Evolutionary conservation across 257 asterid species (phyloP).

Genomic region (Solanum ahanhuiri): DNA sequence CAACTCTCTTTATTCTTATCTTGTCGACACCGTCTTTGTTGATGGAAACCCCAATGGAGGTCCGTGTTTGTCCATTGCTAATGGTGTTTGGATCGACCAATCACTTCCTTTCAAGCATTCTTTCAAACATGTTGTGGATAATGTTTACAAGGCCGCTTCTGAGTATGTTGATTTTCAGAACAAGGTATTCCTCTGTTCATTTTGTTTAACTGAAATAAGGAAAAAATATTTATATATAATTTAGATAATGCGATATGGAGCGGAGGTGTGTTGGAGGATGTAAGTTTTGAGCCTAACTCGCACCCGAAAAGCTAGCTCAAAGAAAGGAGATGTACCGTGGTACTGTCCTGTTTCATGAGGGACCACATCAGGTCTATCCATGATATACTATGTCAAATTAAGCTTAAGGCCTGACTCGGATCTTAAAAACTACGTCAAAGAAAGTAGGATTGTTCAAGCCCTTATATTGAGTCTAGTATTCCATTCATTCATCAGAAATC

Average conservation of each 20-base stretch:
- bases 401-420: too few species aligned
- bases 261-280: not conserved
- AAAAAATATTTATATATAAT: not conserved
- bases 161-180: not conserved
- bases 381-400: too few species aligned
- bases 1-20: not conserved
- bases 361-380: not conserved
- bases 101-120: conserved; percentile 25
- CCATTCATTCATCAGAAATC: not conserved
- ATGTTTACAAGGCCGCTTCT: not conserved
- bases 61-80: conserved; percentile 29
- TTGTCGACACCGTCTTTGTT: not conserved
- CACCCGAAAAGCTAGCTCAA: not conserved
- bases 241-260: not conserved
- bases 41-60: not conserved
- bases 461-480: too few species aligned
- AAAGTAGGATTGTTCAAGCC: too few species aligned
- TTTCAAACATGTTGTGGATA: conserved; percentile 5
- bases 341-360: not conserved
- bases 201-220: not conserved
- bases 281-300: not conserved
- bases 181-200: not conserved
- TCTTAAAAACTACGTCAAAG: not conserved
- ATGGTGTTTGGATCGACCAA: conserved; percentile 51
- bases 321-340: not conserved